Percentiles rank a stretch among this genome's conserved stretches.
Conservation (phyloP, 108 stramenopile species). For the Ochromonas danica region DNA sequence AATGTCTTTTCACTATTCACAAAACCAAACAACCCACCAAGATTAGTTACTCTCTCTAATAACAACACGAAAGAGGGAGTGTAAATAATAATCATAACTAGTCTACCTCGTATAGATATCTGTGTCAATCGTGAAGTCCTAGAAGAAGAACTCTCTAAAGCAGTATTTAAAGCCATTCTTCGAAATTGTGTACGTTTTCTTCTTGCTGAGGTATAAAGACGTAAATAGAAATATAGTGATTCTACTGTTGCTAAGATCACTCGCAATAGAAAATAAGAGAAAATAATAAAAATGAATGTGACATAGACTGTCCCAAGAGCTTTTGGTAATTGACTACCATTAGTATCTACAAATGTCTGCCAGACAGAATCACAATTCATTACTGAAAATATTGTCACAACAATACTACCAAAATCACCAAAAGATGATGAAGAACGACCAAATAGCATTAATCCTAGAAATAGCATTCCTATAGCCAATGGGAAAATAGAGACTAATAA, state of each 20-base stretch:
- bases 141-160: too few species aligned
- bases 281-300: background rate
- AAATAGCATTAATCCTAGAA: background rate
- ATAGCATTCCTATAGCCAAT: background rate
- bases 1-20: too few species aligned
- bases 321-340: background rate
- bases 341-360: slow-evolving; percentile 1
- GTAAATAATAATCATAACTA: too few species aligned
- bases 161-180: too few species aligned
- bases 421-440: background rate
- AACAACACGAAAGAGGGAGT: too few species aligned
- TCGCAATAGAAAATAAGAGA: background rate
- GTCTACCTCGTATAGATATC: too few species aligned
- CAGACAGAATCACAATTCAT: slow-evolving; percentile 1
- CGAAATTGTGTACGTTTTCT: background rate
- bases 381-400: background rate
- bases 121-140: too few species aligned
- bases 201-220: background rate
- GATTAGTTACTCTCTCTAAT: too few species aligned
- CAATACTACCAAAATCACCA: background rate
- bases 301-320: background rate
- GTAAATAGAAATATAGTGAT: background rate
- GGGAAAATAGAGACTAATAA: background rate
- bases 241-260: background rate
- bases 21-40: too few species aligned